Evolutionary conservation across 345 rosid genomes (phyloP).

Genomic region (Carallia pectinifolia): DNA sequence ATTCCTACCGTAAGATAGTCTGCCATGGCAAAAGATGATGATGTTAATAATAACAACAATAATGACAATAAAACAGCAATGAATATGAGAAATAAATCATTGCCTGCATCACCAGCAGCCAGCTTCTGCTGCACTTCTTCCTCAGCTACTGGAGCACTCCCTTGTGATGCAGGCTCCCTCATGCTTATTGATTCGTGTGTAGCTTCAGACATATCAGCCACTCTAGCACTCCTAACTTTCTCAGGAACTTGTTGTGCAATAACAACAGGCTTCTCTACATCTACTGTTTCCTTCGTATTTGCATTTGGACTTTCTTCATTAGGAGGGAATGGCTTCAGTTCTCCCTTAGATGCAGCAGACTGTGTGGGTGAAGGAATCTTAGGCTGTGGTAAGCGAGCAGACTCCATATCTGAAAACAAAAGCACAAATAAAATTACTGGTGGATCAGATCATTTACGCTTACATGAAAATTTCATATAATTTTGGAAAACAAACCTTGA

Average conservation of each 20-base stretch:
- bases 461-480: not conserved
- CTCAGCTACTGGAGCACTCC: constrained; percentile 28
- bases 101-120: constrained; percentile 31
- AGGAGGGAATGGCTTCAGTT: constrained; percentile 1
- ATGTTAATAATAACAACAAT: not conserved
- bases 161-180: constrained; percentile 6
- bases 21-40: too few species aligned
- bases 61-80: not conserved
- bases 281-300: constrained; percentile 30
- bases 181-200: not conserved
- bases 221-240: not conserved
- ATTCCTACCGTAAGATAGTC: not conserved
- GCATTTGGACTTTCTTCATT: constrained; percentile 40
- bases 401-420: constrained; percentile 26
- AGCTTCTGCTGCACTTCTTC: constrained; percentile 41
- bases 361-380: not conserved
- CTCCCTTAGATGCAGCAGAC: constrained; percentile 7
- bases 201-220: not conserved
- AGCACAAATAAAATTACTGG: not conserved
- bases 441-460: not conserved
- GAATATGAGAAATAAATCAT: not conserved
- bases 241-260: constrained; percentile 22
- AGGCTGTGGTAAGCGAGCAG: not conserved
- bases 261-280: constrained; percentile 45
- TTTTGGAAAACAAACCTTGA: not conserved